Evolutionary conservation across 2,329 filamentous ascomycete species (phyloP), one percentile per base, ranked within the genome.

Genomic region (Xylaria sp.): DNA sequence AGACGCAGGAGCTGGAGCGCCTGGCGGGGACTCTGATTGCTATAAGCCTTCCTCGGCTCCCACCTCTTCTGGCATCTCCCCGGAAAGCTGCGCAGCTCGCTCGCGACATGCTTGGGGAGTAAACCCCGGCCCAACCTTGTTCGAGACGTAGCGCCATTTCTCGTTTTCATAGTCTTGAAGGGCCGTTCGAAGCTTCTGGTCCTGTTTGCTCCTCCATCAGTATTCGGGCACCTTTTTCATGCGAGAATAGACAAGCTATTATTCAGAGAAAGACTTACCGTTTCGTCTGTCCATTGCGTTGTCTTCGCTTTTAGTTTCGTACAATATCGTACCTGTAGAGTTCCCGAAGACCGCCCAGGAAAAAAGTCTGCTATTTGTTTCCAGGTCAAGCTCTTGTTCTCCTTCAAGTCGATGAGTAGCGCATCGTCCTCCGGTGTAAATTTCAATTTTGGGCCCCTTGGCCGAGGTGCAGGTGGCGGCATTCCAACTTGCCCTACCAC

Each of bases 331-430:
- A 97, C 94, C 80, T 97, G 94, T 69, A 97, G 82, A 36, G 94
- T 97, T 20, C 94, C 94, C 54, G 93, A 97, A 67, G 93, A 96
- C 66, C 94, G 87, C 1, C 94, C 94, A 0, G 94, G 94, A 75
- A 97, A 97, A 81, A 97, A 97, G 77, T 97, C 94, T 65, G 94
- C 93, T 77, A 97, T 97, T 84, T 97, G 94, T 82, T 97, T 97
- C 94, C 94, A 97, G 4, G 94, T 97, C 78, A 97, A 84, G 77
- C 93, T 94, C 80, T 96, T 97, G 77, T 96, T 94, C 81, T 97
- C 94, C 80, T 97, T 97, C 70, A 97, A 84, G 77, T 97, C 93
- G 65, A 97, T 90, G 63, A 97, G 85, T 57, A 97, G 83, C 73
- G 92, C 90, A 80, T 97, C 94, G 78, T 97, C 94, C 79, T 97